These are phyloP conservation scores for Sporothrix brunneoviolacea DNA, from an alignment of 2,329 filamentous ascomycete genomes.

Conservation along the genomic window DNA sequence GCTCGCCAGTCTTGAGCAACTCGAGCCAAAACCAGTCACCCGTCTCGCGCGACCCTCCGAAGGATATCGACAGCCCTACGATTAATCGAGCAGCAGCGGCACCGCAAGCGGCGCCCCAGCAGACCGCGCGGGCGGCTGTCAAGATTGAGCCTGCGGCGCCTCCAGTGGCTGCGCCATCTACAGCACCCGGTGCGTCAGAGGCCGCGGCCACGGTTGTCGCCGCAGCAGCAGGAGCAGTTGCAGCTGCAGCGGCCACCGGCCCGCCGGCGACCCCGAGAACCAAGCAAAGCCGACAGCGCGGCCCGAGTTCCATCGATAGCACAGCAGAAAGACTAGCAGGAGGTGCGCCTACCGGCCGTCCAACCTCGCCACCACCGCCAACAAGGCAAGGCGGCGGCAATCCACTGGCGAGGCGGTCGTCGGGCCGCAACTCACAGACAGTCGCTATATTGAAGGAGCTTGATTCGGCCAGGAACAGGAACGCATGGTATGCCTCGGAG, in stretches of 20 bases:
- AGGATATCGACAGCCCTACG: constrained; percentile 43
- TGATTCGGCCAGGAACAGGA: constrained; percentile 74
- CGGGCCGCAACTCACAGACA: constrained; percentile 57
- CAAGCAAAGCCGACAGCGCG: constrained; percentile 44
- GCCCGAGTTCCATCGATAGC: constrained; percentile 63
- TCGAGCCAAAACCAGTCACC: constrained; percentile 35
- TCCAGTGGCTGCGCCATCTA: constrained; percentile 1
- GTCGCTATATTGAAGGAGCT: constrained; percentile 79
- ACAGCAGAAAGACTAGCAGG: constrained; percentile 43
- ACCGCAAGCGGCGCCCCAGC: constrained; percentile 18
- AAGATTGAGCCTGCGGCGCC: constrained; percentile 28
- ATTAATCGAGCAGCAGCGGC: constrained; percentile 45
- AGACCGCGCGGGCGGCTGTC: constrained; percentile 27
- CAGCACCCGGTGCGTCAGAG: constrained; percentile 5
- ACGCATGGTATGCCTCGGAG: constrained; percentile 96
- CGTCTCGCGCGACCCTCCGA: constrained; percentile 32
- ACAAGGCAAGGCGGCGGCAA: constrained; percentile 47
- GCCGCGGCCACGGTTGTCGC: constrained; percentile 4
- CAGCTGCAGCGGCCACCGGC: neutral
- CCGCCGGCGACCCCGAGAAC: constrained; percentile 24
- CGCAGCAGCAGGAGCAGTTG: constrained; percentile 18
- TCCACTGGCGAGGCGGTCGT: constrained; percentile 52
- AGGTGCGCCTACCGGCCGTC: constrained; percentile 35
- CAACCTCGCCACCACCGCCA: constrained; percentile 50
- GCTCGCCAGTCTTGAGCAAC: constrained; percentile 29